Evolutionary conservation across 202 grass and related monocot species (phyloP).

Genomic region (Schoenoplectus triqueter): DNA sequence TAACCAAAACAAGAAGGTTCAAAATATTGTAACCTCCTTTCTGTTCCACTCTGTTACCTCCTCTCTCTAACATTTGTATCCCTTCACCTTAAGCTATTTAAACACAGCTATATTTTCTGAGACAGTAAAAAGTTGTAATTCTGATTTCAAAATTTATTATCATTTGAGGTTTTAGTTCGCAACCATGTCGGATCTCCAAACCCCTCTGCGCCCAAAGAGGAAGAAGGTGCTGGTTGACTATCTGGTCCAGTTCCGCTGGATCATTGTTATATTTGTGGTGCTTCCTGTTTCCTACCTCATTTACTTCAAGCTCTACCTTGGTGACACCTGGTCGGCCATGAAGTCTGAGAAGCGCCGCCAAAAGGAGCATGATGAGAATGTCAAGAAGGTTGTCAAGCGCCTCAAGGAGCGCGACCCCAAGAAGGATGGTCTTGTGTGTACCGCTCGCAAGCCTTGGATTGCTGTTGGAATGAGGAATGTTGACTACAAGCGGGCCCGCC

Average conservation of each 20-base stretch:
- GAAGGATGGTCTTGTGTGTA: slow-evolving; percentile 90
- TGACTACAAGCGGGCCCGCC: slow-evolving; percentile 75
- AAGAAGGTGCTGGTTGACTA: slow-evolving; percentile 81
- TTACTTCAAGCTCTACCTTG: slow-evolving; percentile 73
- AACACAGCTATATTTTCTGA: not conserved
- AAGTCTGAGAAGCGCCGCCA: slow-evolving; percentile 81
- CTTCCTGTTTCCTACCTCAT: slow-evolving; percentile 69
- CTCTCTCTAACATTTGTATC: not conserved
- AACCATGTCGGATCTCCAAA: slow-evolving; percentile 77
- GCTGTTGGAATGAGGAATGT: slow-evolving; percentile 83
- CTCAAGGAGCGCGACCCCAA: slow-evolving; percentile 83
- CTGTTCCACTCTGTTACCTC: slow-evolving; percentile 7
- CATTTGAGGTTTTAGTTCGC: slow-evolving; percentile 35
- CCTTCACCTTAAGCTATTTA: slow-evolving; percentile 12
- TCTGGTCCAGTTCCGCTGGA: slow-evolving; percentile 85
- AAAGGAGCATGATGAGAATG: slow-evolving; percentile 75
- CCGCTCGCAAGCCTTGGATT: slow-evolving; percentile 80
- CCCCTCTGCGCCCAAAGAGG: slow-evolving; percentile 65
- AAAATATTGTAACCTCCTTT: slow-evolving; percentile 1
- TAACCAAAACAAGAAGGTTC: not conserved
- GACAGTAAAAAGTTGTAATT: not conserved
- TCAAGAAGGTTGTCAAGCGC: slow-evolving; percentile 74
- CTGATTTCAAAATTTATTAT: slow-evolving; percentile 24
- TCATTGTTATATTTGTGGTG: slow-evolving; percentile 85
- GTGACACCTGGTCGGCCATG: slow-evolving; percentile 79